phyloP scores from a whole-genome alignment of 345 rosid genomes.

The Melaleuca alternifolia region DNA sequence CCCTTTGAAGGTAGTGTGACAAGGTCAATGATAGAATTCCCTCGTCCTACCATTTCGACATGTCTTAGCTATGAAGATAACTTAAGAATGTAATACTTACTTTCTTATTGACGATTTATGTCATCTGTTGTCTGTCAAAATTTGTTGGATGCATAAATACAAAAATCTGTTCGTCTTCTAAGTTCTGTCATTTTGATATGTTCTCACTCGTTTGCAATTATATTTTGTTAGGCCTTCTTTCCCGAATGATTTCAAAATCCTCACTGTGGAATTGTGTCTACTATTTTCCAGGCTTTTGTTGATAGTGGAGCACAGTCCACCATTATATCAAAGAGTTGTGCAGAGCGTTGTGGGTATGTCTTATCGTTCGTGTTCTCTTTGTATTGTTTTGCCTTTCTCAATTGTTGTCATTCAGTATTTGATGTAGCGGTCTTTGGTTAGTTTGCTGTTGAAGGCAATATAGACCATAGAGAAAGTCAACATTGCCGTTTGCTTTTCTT shows the following conservation, averaged over 20 bases:
- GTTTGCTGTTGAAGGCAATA: background rate
- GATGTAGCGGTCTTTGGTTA: background rate
- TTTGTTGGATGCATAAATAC: background rate
- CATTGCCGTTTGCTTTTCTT: background rate
- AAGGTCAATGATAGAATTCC: background rate
- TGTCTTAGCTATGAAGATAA: background rate
- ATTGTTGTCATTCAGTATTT: background rate
- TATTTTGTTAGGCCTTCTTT: background rate
- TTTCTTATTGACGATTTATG: background rate
- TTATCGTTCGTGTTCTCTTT: background rate
- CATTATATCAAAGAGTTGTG: conserved; percentile 96
- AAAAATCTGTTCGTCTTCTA: background rate
- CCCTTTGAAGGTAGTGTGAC: conserved; percentile 66
- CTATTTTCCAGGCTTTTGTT: conserved; percentile 73
- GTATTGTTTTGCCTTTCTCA: background rate
- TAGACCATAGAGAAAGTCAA: background rate
- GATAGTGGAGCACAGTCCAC: conserved; percentile 99
- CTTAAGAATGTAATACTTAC: background rate
- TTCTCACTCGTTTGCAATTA: background rate
- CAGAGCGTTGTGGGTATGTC: conserved; percentile 87
- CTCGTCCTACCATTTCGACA: background rate
- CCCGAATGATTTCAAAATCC: background rate
- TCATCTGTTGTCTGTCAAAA: background rate
- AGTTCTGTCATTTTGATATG: background rate
- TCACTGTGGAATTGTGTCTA: background rate